Evolutionary conservation across 805 yeast genomes (phyloP).

Genomic region (Candida manassasensis): DNA sequence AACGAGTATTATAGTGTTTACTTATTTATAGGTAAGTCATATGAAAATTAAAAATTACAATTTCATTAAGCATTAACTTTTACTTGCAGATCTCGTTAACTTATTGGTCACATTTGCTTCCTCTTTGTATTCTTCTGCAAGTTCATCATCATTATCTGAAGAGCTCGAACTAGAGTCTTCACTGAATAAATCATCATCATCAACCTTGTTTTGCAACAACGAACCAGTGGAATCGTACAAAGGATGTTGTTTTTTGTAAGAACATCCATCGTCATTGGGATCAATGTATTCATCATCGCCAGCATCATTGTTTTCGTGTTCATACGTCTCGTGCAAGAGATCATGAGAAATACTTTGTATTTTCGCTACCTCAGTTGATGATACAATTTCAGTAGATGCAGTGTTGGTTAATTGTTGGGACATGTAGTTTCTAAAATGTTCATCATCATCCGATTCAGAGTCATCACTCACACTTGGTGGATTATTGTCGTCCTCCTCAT

Average conservation of each 20-base stretch:
- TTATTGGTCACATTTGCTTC: slow-evolving; percentile 20
- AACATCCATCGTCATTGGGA: slow-evolving; percentile 78
- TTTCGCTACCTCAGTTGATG: slow-evolving; percentile 27
- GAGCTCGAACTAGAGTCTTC: slow-evolving; percentile 29
- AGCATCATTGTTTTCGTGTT: slow-evolving; percentile 28
- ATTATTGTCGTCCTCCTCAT: slow-evolving; percentile 15
- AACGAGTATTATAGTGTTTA: not conserved
- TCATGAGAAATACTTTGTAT: slow-evolving; percentile 39
- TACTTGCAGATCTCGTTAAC: slow-evolving; percentile 39
- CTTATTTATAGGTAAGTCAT: not conserved
- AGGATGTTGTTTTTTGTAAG: slow-evolving; percentile 63
- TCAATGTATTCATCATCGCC: slow-evolving; percentile 75
- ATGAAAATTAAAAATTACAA: slow-evolving; percentile 5
- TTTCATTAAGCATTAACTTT: slow-evolving; percentile 19
- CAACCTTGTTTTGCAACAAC: slow-evolving; percentile 12
- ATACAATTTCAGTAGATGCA: slow-evolving; percentile 30
- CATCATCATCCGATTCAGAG: slow-evolving; percentile 38
- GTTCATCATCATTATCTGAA: slow-evolving; percentile 28
- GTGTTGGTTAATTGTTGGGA: slow-evolving; percentile 66
- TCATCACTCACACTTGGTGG: slow-evolving; percentile 23
- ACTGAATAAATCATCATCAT: slow-evolving; percentile 22
- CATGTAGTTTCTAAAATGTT: slow-evolving; percentile 68
- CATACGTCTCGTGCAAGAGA: slow-evolving; percentile 22
- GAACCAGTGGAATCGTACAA: slow-evolving; percentile 45
- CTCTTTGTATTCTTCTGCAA: slow-evolving; percentile 27